Evolutionary conservation across 2,329 filamentous ascomycete genomes (phyloP), one percentile per base, ranked within the genome.

Genomic region (Colletotrichum filicis): DNA sequence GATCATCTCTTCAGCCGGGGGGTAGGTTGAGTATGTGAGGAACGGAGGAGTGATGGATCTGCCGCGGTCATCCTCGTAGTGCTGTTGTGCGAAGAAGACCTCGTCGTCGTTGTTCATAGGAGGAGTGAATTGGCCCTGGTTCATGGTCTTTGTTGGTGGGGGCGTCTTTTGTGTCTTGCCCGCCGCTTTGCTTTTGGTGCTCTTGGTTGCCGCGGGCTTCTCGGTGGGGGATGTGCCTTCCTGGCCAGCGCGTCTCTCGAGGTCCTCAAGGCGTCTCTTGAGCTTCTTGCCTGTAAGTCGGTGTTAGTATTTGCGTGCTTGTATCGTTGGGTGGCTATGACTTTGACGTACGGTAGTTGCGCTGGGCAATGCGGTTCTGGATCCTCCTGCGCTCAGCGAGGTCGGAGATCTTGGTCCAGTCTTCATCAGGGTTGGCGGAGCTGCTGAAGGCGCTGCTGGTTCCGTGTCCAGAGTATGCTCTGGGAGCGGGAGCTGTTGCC

Each of bases 391-490:
- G 92, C 86, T 98, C 96, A 64, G 95, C 96, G 73, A 98, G 92
- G 83, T 98, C 96, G 71, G 96, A 97, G 82, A 98, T 98, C 91
- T 98, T 97, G 81, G 96, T 98, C 96, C 96, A 98, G 86, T 98
- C 96, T 86, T 98, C 96, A 80, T 98, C 95, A 68, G 96, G 94
- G 83, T 97, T 97, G 78, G 95, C 96, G 76, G 95, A 97, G 79
- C 93, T 93, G 85, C 94, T 97, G 87, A 97, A 98, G 78, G 96
- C 96, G 85, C 95, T 98, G 86, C 95, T 98, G 74, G 94, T 97
- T 81, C 92, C 92, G 80, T 95, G 92, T 76, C 86, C 89, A 53
- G 91, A 88, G 78, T 93, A 92, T 80, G 94, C 92, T 82, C 93
- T 91, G 64, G 92, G 87, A 64, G 73, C 84, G 79, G 75, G 83